phyloP scores from a whole-genome alignment of 768 basidiomycete species.

The Gloeopeniophorella convolvens region DNA sequence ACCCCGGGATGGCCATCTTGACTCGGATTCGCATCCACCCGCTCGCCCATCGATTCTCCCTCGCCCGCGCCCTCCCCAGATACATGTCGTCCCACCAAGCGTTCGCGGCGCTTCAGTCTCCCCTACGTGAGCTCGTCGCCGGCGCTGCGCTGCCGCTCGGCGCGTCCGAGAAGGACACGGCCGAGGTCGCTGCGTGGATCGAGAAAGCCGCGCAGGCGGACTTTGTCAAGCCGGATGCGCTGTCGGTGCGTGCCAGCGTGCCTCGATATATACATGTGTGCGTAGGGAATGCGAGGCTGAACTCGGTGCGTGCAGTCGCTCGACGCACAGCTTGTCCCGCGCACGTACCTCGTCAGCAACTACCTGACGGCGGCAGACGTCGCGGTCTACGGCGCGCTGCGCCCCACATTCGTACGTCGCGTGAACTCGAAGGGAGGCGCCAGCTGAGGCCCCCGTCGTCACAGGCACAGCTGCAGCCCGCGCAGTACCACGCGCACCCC shows the following conservation, averaged over 20 bases:
- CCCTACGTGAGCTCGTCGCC: slow-evolving; percentile 44
- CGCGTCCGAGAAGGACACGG: slow-evolving; percentile 51
- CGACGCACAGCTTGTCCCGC: slow-evolving; percentile 60
- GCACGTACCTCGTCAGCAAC: slow-evolving; percentile 83
- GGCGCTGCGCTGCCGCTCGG: slow-evolving; percentile 38
- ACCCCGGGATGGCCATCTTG: background rate
- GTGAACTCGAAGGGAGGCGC: background rate
- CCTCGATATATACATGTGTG: background rate
- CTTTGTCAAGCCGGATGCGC: slow-evolving; percentile 36
- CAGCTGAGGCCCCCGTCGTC: background rate
- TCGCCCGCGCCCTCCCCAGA: background rate
- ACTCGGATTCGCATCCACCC: background rate
- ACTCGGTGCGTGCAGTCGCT: slow-evolving; percentile 45
- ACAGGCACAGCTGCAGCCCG: slow-evolving; percentile 63
- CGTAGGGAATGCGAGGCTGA: too few relatives aligned
- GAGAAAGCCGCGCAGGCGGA: slow-evolving; percentile 50
- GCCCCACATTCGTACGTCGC: slow-evolving; percentile 65
- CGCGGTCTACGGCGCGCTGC: slow-evolving; percentile 83
- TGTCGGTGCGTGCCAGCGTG: slow-evolving; percentile 40
- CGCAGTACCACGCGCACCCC: slow-evolving; percentile 75
- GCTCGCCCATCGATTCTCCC: slow-evolving; percentile 7
- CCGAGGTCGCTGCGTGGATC: slow-evolving; percentile 65
- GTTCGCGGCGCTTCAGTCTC: slow-evolving; percentile 25
- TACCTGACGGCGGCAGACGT: slow-evolving; percentile 86
- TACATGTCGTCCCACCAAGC: slow-evolving; percentile 25